Evolutionary conservation across 805 yeast genomes (phyloP).

Genomic region (Tetrapisispora nanseiensis): DNA sequence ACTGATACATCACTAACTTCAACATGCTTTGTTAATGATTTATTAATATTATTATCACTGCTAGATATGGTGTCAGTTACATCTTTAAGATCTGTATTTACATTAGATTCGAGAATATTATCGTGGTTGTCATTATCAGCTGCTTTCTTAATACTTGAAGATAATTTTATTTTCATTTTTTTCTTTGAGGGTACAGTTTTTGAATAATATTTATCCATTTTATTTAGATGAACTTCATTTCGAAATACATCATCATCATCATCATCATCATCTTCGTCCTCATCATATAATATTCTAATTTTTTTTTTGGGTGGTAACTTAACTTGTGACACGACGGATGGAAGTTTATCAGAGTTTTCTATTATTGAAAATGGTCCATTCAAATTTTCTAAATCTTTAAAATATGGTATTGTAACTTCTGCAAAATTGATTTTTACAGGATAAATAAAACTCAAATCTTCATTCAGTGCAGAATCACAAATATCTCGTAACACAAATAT

Average conservation of each 20-base stretch:
- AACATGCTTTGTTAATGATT: too few relatives aligned
- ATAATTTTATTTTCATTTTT: slow-evolving; percentile 10
- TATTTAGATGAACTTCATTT: too few relatives aligned
- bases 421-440: slow-evolving; percentile 38
- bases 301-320: slow-evolving; percentile 23
- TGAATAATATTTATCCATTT: too few relatives aligned
- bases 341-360: not conserved
- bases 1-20: too few relatives aligned
- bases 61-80: not conserved
- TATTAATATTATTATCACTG: not conserved
- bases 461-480: slow-evolving; percentile 36
- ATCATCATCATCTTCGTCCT: slow-evolving; percentile 30
- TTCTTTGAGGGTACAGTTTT: slow-evolving; percentile 16
- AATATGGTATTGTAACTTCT: slow-evolving; percentile 40
- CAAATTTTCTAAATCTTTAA: slow-evolving; percentile 30
- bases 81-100: not conserved
- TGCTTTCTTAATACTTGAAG: slow-evolving; percentile 4
- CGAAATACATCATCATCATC: slow-evolving; percentile 25
- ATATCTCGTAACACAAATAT: slow-evolving; percentile 44
- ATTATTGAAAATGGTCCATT: not conserved
- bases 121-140: not conserved
- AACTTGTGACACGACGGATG: not conserved
- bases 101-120: not conserved
- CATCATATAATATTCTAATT: slow-evolving; percentile 30
- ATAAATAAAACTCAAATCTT: slow-evolving; percentile 37